phyloP scores from a whole-genome alignment of 441 rosid species.

The Brassica hybrid region DNA sequence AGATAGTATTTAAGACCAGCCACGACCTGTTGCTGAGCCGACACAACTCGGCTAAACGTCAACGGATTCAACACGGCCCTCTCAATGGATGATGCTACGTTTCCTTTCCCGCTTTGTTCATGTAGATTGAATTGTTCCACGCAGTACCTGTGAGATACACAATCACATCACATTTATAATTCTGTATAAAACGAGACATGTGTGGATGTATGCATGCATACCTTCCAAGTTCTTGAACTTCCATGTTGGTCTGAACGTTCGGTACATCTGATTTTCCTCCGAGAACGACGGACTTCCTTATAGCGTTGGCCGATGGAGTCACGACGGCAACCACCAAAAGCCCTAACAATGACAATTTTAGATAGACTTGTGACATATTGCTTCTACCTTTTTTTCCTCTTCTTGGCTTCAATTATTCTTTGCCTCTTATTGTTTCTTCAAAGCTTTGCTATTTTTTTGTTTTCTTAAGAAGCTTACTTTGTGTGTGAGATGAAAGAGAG shows the following conservation, averaged over 20 bases:
- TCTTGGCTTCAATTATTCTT: background rate
- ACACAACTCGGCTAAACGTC: conserved; percentile 58
- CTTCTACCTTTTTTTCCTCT: too few species aligned
- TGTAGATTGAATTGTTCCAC: conserved; percentile 37
- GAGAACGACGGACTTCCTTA: conserved; percentile 35
- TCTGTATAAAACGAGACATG: background rate
- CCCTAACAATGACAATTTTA: conserved; percentile 36
- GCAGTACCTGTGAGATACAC: conserved; percentile 36
- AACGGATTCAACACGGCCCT: conserved; percentile 22
- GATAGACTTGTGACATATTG: conserved; percentile 29
- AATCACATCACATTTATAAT: conserved; percentile 18
- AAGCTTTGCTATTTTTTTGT: background rate
- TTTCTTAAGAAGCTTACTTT: too few species aligned
- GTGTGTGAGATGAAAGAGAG: conserved; percentile 11
- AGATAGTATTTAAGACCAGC: conserved; percentile 70
- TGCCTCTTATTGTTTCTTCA: background rate
- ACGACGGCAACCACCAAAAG: conserved; percentile 28
- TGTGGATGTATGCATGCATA: background rate
- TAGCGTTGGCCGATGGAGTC: conserved; percentile 38
- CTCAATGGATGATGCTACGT: conserved; percentile 27
- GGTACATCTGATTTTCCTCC: conserved; percentile 60
- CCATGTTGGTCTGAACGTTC: conserved; percentile 52
- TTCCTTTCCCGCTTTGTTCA: conserved; percentile 32
- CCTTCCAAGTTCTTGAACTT: conserved; percentile 75
- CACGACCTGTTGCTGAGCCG: conserved; percentile 74